Evolutionary conservation across 2,329 filamentous ascomycete genomes (phyloP).

Genomic region (Arthrobotrys sphaeroides): DNA sequence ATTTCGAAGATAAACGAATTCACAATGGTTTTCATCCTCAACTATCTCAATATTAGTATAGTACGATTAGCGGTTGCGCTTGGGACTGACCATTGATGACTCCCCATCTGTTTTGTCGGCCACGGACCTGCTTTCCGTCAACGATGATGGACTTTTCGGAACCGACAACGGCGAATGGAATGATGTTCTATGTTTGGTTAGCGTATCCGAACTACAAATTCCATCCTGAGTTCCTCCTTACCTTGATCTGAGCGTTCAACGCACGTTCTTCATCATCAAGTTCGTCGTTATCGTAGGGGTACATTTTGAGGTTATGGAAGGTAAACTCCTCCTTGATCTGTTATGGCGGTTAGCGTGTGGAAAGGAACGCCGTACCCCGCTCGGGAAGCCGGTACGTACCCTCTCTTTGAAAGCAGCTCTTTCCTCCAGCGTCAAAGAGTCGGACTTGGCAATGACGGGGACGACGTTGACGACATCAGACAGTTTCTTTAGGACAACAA

Average conservation of each 20-base stretch:
- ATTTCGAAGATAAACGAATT: constrained; percentile 98
- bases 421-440: constrained; percentile 95
- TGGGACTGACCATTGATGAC: constrained; percentile 76
- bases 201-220: background rate
- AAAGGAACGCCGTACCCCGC: background rate
- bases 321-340: constrained; percentile 97
- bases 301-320: constrained; percentile 99
- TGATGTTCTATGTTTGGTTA: constrained; percentile 73
- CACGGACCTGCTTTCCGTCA: constrained; percentile 95
- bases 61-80: background rate
- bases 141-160: constrained; percentile 98
- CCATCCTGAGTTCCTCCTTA: constrained; percentile 63
- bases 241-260: constrained; percentile 96
- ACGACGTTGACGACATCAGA: constrained; percentile 99
- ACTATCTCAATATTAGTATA: constrained; percentile 64
- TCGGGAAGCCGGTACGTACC: constrained; percentile 12
- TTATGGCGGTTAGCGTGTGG: background rate
- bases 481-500: constrained; percentile 99
- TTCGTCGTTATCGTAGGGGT: constrained; percentile 99
- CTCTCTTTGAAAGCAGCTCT: constrained; percentile 95
- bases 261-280: constrained; percentile 95
- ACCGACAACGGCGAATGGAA: constrained; percentile 96
- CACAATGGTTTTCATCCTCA: constrained; percentile 99
- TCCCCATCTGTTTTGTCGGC: constrained; percentile 98
- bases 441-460: constrained; percentile 97